Percentiles rank a stretch among this genome's conserved stretches.
Evolutionary conservation across 345 rosid genomes (phyloP).

Genomic region (Arabidopsis suecica): DNA sequence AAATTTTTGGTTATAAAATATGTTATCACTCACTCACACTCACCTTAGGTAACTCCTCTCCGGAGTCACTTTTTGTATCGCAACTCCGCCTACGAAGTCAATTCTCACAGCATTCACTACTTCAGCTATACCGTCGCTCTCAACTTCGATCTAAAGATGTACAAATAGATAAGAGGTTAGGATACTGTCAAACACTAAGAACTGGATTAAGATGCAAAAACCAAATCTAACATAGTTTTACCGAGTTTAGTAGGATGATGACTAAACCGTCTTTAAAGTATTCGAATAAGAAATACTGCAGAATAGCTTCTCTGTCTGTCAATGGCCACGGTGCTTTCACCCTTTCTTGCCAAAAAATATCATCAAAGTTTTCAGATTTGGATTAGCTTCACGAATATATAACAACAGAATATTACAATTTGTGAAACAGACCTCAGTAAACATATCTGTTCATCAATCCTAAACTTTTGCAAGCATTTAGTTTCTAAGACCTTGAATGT

Average conservation of each 20-base stretch:
- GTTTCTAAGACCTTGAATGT: constrained; percentile 60
- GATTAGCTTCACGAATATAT: constrained; percentile 43
- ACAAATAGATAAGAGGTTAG: neutral
- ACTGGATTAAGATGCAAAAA: constrained; percentile 12
- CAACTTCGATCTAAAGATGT: constrained; percentile 65
- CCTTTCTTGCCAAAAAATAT: constrained; percentile 73
- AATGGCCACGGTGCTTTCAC: constrained; percentile 94
- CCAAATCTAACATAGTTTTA: constrained; percentile 39
- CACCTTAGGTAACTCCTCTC: constrained; percentile 87
- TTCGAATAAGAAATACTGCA: constrained; percentile 75
- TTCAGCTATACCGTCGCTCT: constrained; percentile 61
- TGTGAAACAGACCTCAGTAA: constrained; percentile 69
- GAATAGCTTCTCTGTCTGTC: constrained; percentile 76
- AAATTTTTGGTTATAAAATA: neutral
- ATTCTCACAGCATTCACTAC: constrained; percentile 73
- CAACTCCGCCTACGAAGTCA: constrained; percentile 76
- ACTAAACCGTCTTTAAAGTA: constrained; percentile 72
- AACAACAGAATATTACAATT: neutral
- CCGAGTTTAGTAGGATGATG: constrained; percentile 71
- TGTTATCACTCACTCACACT: constrained; percentile 35
- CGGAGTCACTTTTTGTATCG: constrained; percentile 75
- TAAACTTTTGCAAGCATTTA: constrained; percentile 64
- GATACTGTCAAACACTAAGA: constrained; percentile 15
- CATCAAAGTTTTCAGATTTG: constrained; percentile 17
- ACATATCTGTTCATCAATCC: constrained; percentile 74